Base-by-base conservation (phyloP, 805 yeast genomes). In the Vanderwaltozyma polyspora region DNA sequence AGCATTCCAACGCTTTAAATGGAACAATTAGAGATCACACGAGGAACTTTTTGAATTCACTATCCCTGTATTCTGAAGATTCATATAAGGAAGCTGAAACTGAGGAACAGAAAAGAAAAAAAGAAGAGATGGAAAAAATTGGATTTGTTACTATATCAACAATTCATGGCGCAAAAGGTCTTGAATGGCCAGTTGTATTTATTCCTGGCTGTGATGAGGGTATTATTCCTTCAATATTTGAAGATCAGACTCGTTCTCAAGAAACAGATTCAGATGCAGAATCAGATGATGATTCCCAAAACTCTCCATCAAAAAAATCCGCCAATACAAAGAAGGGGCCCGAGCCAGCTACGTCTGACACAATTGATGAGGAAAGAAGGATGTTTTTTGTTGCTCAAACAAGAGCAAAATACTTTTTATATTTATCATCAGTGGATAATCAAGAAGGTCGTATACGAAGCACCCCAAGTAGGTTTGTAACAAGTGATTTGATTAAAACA, bases 161-260 rank as follows among this genome's bases (percentile, higher is more conserved):
- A 0, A 79, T 89, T 10, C 98, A 89, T 52, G 84, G 86, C 0
- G 76, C 96, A 1, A 89, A 89, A 53, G 98, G 98, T 1, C 63
- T 87, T 2, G 98, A 89, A 52, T 89, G 97, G 96, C 89, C 94
- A 0, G 73, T 83, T 11, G 96, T 89, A 0, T 83, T 84, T 50
- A 70, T 84, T 10, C 85, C 93, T 0, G 79, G 83, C 0, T 58
- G 82, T 13, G 64, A 70, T 22, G 83, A 80, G 31, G 79, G 80
- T 1, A 55, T 72, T 11, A 59, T 83, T 10, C 94, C 94, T 0
- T 72, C 78, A 3, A 47, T 55, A 2, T 68, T 67, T 48, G 42
- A 51, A 18, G 60, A 59, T 9, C 41, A 37, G n/a, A 47, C 36
- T 5, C 28, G 33, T 3, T 45, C 42, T 4, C 40, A 38, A 19